Percentiles rank a stretch among this genome's conserved stretches.
phyloP scores from a whole-genome alignment of 768 basidiomycete genomes.

The Hypsizygus marmoreus region DNA sequence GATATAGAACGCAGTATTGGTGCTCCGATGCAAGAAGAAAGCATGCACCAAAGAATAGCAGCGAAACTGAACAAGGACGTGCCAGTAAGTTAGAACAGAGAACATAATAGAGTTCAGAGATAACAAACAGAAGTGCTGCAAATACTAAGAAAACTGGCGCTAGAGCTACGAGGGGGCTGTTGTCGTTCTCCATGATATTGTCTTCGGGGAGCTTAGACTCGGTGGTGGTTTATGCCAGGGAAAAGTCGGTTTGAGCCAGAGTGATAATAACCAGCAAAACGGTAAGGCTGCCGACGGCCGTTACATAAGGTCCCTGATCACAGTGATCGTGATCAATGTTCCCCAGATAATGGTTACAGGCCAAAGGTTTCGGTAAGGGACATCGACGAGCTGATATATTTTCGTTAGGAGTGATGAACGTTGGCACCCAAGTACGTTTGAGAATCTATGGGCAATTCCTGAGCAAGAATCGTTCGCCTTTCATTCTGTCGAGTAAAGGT shows the following conservation, averaged over 20 bases:
- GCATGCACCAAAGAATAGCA: constrained; percentile 62
- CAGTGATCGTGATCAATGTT: constrained; percentile 1
- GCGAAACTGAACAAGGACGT: constrained; percentile 39
- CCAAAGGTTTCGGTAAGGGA: not conserved
- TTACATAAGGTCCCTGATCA: constrained; percentile 6
- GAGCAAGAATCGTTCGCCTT: too few relatives aligned
- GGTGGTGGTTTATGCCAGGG: not conserved
- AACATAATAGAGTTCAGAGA: constrained; percentile 2
- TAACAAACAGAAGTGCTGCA: constrained; percentile 43
- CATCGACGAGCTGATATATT: constrained; percentile 11
- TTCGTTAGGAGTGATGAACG: constrained; percentile 20
- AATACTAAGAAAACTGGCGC: constrained; percentile 47
- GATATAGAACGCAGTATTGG: constrained; percentile 45
- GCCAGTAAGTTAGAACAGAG: constrained; percentile 7
- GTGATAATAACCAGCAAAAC: too few relatives aligned
- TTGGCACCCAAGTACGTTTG: too few relatives aligned
- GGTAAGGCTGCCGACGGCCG: too few relatives aligned
- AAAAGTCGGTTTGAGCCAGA: not conserved
- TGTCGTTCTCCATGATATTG: constrained; percentile 14
- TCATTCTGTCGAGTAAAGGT: constrained; percentile 18
- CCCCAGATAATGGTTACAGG: constrained; percentile 7
- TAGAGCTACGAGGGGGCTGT: constrained; percentile 32
- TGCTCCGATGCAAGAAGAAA: constrained; percentile 67
- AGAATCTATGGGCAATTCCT: too few relatives aligned
- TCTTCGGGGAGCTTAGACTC: not conserved